These are phyloP conservation scores for Leccinum ochraceum DNA, from an alignment of 768 basidiomycete species.

Conservation along the genomic window DNA sequence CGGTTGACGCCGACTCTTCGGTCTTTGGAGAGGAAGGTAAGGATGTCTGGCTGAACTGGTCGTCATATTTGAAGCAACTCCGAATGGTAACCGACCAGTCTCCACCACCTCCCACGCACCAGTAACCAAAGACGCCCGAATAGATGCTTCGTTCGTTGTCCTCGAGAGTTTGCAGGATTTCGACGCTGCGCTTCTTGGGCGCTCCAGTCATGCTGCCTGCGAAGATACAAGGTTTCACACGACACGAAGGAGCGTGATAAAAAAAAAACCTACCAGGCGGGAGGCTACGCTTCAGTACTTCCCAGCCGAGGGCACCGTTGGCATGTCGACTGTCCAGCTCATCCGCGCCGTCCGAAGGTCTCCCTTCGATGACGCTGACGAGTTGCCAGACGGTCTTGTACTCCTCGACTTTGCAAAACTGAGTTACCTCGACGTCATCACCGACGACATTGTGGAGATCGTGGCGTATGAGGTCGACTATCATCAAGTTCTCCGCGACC, in stretches of 20 bases:
- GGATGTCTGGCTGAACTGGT: constrained; percentile 21
- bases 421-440: constrained; percentile 76
- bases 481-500: constrained; percentile 97
- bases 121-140: constrained; percentile 93
- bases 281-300: constrained; percentile 73
- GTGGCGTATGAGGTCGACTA: constrained; percentile 93
- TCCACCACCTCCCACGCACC: constrained; percentile 83
- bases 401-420: constrained; percentile 87
- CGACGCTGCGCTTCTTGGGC: constrained; percentile 91
- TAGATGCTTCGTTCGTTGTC: constrained; percentile 73
- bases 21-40: constrained; percentile 12
- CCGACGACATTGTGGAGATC: constrained; percentile 86
- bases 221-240: constrained; percentile 1
- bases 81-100: constrained; percentile 96
- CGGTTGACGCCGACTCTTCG: constrained; percentile 13
- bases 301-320: constrained; percentile 64
- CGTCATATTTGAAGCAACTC: constrained; percentile 80
- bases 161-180: constrained; percentile 84
- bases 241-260: background rate
- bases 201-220: constrained; percentile 97
- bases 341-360: constrained; percentile 37
- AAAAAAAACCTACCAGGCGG: constrained; percentile 67
- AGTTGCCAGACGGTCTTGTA: constrained; percentile 96
- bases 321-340: constrained; percentile 38
- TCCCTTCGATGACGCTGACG: constrained; percentile 90